phyloP scores from a whole-genome alignment of 1,139 yeast species.

The Barnettozyma hawaiiensis region DNA sequence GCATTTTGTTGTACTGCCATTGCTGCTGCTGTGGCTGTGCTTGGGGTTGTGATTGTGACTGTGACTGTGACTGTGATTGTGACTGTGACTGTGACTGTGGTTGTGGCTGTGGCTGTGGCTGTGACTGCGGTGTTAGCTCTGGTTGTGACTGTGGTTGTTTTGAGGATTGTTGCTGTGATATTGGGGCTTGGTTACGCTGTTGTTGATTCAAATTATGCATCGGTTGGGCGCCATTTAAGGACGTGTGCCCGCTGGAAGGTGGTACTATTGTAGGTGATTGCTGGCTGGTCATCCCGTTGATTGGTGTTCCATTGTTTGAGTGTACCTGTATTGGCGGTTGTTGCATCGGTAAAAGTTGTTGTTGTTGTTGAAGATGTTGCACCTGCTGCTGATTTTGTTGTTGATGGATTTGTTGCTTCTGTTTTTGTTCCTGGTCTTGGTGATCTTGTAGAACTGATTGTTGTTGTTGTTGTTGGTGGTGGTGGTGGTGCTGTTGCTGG shows the following conservation, averaged over 20 bases:
- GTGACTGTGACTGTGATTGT: conserved; percentile 11
- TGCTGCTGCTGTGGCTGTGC: conserved; percentile 11
- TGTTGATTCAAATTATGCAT: conserved; percentile 7
- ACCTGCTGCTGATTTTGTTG: neutral
- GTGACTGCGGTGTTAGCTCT: conserved; percentile 1
- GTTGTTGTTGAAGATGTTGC: neutral
- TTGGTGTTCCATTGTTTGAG: conserved; percentile 18
- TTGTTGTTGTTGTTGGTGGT: conserved; percentile 5
- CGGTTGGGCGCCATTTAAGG: neutral
- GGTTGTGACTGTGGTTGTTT: conserved; percentile 6
- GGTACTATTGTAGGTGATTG: conserved; percentile 16
- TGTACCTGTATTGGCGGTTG: conserved; percentile 9
- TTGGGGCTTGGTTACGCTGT: conserved; percentile 4
- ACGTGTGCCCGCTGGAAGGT: conserved; percentile 11
- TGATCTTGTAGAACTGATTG: conserved; percentile 2
- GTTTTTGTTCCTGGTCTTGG: neutral
- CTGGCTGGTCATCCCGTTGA: conserved; percentile 9
- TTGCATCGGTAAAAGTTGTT: conserved; percentile 7
- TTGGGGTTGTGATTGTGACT: conserved; percentile 7
- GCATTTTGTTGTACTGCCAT: conserved; percentile 22
- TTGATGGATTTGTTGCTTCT: neutral
- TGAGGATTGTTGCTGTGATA: conserved; percentile 1
- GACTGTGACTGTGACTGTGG: conserved; percentile 2
- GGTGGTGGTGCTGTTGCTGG: conserved; percentile 12
- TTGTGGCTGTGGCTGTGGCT: conserved; percentile 2